phyloP scores from a whole-genome alignment of 1,139 yeast species.

The Scheffersomyces illinoinensis region DNA sequence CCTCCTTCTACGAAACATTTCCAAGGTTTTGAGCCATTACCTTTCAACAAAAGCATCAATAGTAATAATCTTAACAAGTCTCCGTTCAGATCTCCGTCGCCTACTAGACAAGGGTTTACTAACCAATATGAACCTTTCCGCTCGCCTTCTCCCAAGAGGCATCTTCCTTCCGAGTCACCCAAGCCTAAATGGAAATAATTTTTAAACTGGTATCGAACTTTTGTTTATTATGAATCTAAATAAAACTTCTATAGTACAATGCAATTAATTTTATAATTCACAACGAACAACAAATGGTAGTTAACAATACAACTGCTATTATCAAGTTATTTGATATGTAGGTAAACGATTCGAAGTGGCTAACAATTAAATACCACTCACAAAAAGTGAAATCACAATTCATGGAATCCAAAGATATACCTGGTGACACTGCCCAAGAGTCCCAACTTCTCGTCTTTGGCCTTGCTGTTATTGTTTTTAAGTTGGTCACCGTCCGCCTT shows the following conservation, averaged over 20 bases:
- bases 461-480: constrained; percentile 10
- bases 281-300: background rate
- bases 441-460: constrained; percentile 33
- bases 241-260: background rate
- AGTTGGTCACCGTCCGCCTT: constrained; percentile 20
- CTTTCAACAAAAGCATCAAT: background rate
- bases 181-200: background rate
- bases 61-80: background rate
- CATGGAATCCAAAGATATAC: constrained; percentile 48
- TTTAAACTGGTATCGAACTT: background rate
- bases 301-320: background rate
- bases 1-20: constrained; percentile 11
- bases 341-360: background rate
- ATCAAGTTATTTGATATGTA: background rate
- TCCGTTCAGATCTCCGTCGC: constrained; percentile 11
- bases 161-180: background rate
- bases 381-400: constrained; percentile 24
- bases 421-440: constrained; percentile 34
- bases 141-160: constrained; percentile 9
- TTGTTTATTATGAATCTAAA: background rate
- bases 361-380: background rate
- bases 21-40: background rate
- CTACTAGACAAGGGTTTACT: constrained; percentile 5
- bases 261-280: background rate
- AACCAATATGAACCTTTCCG: background rate